Base-by-base conservation (phyloP, 805 yeast species). In the Dipodascus albidus region DNA sequence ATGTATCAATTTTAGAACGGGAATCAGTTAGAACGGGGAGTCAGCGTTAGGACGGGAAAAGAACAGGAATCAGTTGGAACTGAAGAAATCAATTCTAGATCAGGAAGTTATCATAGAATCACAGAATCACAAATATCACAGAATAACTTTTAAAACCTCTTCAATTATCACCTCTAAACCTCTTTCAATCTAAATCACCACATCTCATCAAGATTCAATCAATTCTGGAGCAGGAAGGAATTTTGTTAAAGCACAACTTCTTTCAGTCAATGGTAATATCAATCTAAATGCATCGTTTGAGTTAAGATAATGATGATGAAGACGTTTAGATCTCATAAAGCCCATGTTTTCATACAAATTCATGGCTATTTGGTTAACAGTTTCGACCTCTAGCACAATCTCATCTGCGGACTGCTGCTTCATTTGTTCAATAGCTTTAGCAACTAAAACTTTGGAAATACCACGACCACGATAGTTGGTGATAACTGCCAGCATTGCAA, bases 401-500 rank as follows among this genome's bases (percentile, higher is more conserved):
- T 93, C 99, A 68, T 93, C 98, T 47, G 90, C 87, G 1, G 78
- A 70, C 55, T 76, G 75, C 50, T 70, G 64, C 3, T 75, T 74
- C 90, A 93, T 85, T 41, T 75, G 75, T 15, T 77, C 77, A 2
- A 91, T 75, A 3, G 85, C 79, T 53, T 72, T 61, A 49, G 74
- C 72, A 17, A 89, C 89, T 50, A 93, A 74, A 49, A 71, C 70
- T 59, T 83, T 83, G 2, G 97, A 97, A 49, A 90, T 84, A 1
- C 96, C 96, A 48, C 70, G 72, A 2, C 95, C 90, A 53, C 99
- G 72, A 64, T 75, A 82, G 15, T 69, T 64, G 41, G 81, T 80
- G 51, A 82, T 82, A 11, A 91, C 95, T 0, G 95, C 96, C 53
- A 93, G 70, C 99, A 93, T 93, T 1, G 97, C 99, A 24, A 93